Conservation (phyloP, 257 asterid species). For the Solanum commersonii region DNA sequence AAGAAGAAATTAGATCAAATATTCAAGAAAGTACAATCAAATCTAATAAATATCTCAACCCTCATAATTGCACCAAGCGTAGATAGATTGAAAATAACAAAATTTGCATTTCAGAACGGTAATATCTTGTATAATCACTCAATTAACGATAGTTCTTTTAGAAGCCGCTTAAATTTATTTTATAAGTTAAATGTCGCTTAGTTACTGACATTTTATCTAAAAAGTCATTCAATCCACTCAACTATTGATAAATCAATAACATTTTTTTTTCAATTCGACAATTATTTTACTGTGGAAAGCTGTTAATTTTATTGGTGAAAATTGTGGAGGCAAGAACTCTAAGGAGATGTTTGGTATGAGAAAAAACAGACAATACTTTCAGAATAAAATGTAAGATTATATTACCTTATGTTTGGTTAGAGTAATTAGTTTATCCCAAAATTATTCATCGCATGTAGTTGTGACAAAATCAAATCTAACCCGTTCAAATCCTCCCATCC, state of each 20-base stretch:
- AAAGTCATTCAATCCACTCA: too few relatives aligned
- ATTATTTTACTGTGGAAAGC: background rate
- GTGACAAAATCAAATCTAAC: too few relatives aligned
- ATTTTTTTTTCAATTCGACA: too few relatives aligned
- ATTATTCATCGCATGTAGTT: background rate
- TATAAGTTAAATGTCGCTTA: background rate
- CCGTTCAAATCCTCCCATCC: too few relatives aligned
- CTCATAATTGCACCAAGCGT: background rate
- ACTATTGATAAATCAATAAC: background rate
- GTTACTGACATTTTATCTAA: too few relatives aligned
- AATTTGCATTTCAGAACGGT: background rate
- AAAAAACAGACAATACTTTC: background rate
- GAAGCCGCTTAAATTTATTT: too few relatives aligned
- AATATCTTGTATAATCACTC: background rate
- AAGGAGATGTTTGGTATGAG: too few relatives aligned
- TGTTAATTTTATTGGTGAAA: background rate
- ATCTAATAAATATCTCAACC: too few relatives aligned
- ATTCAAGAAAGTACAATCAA: too few relatives aligned
- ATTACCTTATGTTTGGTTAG: background rate
- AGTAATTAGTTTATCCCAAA: background rate
- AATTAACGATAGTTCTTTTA: too few relatives aligned
- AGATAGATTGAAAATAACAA: background rate
- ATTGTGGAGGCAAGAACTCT: background rate
- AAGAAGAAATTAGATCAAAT: too few relatives aligned
- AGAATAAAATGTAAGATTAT: too few relatives aligned